phyloP scores from a whole-genome alignment of 495 filamentous ascomycete genomes.

The Apodospora peruviana region DNA sequence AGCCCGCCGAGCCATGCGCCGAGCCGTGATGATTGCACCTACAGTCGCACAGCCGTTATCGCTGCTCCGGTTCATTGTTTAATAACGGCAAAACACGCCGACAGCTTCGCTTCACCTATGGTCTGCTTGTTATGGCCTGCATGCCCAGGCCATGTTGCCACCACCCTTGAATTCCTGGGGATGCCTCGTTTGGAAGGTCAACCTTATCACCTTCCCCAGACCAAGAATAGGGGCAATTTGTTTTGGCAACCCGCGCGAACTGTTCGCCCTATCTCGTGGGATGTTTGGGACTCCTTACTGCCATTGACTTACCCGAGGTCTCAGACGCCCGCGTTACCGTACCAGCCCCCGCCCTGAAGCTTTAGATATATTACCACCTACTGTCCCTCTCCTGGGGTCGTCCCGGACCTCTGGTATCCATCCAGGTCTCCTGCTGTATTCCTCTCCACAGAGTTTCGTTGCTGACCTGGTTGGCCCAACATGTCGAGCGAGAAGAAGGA shows the following conservation, averaged over 20 bases:
- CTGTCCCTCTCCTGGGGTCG: background rate
- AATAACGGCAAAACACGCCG: background rate
- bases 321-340: background rate
- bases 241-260: background rate
- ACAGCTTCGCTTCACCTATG: too few relatives aligned
- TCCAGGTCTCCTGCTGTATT: too few relatives aligned
- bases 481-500: conserved; percentile 1
- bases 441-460: background rate
- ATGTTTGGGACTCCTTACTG: background rate
- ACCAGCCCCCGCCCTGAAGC: background rate
- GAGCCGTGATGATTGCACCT: background rate
- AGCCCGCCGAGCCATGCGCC: background rate
- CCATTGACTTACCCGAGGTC: background rate
- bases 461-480: background rate
- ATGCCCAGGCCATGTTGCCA: background rate
- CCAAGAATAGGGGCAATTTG: background rate
- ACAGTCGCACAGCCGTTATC: background rate
- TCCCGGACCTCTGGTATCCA: background rate
- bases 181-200: background rate
- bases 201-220: background rate
- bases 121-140: too few relatives aligned
- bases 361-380: background rate
- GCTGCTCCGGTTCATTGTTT: background rate
- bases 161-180: background rate
- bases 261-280: background rate